Evolutionary conservation across 1,139 yeast genomes (phyloP), one percentile per base, ranked within the genome.

Genomic region (Yamadazyma pseudoaaseri): DNA sequence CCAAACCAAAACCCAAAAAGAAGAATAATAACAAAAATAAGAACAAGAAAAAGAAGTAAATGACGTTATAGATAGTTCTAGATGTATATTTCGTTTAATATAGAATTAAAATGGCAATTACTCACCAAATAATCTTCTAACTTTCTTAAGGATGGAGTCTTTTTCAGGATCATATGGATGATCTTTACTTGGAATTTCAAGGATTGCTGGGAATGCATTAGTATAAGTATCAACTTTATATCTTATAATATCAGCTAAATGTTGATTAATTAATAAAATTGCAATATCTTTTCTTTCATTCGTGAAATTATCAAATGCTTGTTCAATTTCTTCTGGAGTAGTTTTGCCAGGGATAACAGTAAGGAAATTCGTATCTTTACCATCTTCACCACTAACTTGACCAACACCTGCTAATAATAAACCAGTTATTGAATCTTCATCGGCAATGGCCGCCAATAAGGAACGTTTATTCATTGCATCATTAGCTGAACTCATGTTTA

Each of bases 161-260:
- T 90, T 94, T 60, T 90, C 97, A 16, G 98, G 98, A 60, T 92
- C 90, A 58, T 92, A 92, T 15, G 99, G 98, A 58, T 92, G 97
- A 56, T 92, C 99, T 67, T 92, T 92, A 12, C 97, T 86, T 25
- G 99, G 99, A 48, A 92, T 92, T 63, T 92, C 99, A 54, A 92
- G 72, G 33, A 92, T 80, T 3, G 98, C 97, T 6, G 99, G 99
- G 62, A 92, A 92, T 8, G 98, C 96, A 48, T 81, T 80, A 21
- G 95, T 80, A 62, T 76, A 92, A 31, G 76, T 71, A 54, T 94
- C 99, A 31, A 92, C 89, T 47, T 76, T 73, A 48, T 72, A 74
- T 60, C 99, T 76, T 39, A 92, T 92, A 51, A 79, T 74, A 53
- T 94, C 97, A 9, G 98, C 98, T 49, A 92, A 72, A 62, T 89